Evolutionary conservation across 2,329 filamentous ascomycete species (phyloP), one percentile per base, ranked within the genome.

Genomic region (Emericellopsis cladophorae): DNA sequence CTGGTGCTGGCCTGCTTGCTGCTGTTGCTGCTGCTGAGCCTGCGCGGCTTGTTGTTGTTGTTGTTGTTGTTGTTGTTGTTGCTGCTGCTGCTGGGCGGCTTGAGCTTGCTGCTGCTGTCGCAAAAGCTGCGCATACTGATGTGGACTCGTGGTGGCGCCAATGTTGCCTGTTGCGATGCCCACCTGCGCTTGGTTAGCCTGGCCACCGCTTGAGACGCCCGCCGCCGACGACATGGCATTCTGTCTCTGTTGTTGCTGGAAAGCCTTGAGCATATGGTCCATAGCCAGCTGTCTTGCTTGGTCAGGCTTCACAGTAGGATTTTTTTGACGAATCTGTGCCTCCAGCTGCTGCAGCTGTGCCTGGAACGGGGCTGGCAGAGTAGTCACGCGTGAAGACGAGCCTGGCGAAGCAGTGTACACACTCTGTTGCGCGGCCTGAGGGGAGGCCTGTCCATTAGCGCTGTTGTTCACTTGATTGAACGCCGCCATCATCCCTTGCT

Each of bases 101-200:
- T 66, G 67, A 23, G 65, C 62, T 45, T 74, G 70, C 45, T 76
- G 73, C 48, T 77, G 74, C 32, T 74, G 71, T 36, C 74, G 59
- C 8, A 78, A 64, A 29, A 77, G 58, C 42, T 74, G 72, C 2
- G 74, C 74, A 49, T 78, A 77, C 45, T 78, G 74, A 33, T 77
- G 72, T 23, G 74, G 74, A 42, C 69, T 73, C 2, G 65, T 62
- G 1, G 68, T 68, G 15, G 63, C 61, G 1, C 64, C 57, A 38
- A 72, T 63, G 15, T 67, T 65, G 39, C 67, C 72, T 14, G 68
- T 34, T 14, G 68, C 38, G 40, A 72, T 64, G 3, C 65, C 64
- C 12, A 68, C 57, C 46, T 72, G 67, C 8, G 32, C 32, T 31
- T 38, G 40, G n/a, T 39, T 18, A 4, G 31, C 43, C 22, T 26